Conservation (phyloP, 2,329 filamentous ascomycete species). For the Pseudodiploospora longispora region DNA sequence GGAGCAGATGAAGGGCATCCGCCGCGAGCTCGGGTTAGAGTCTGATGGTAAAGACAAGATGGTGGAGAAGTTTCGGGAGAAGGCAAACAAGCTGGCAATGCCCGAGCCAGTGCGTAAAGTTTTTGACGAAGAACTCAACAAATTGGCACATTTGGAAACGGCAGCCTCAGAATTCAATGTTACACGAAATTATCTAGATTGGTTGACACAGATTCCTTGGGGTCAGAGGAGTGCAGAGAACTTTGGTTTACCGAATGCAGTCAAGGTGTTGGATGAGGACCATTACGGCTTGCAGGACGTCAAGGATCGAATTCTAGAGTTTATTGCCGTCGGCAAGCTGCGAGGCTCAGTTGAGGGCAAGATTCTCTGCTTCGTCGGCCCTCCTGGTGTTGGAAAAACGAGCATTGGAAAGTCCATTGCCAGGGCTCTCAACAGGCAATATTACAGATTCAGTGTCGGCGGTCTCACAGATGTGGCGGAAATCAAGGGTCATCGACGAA, state of each 20-base stretch:
- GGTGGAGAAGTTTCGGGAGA: conserved; percentile 95
- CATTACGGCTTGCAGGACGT: conserved; percentile 96
- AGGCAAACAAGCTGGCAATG: conserved; percentile 89
- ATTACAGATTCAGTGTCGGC: conserved; percentile 97
- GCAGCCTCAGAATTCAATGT: conserved; percentile 98
- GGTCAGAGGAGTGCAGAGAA: conserved; percentile 92
- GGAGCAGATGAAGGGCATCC: conserved; percentile 99
- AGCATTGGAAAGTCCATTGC: conserved; percentile 98
- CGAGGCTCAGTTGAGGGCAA: conserved; percentile 96
- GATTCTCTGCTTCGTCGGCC: conserved; percentile 94
- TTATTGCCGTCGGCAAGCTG: conserved; percentile 95
- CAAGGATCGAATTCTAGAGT: conserved; percentile 96
- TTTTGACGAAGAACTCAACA: conserved; percentile 97
- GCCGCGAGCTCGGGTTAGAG: conserved; percentile 89
- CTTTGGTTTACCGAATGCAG: conserved; percentile 87
- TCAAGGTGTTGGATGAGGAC: conserved; percentile 87
- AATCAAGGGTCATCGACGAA: conserved; percentile 94
- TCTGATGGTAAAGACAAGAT: conserved; percentile 98
- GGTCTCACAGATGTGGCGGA: conserved; percentile 95
- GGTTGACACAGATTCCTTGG: conserved; percentile 98
- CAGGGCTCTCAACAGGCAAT: conserved; percentile 85
- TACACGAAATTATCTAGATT: conserved; percentile 95
- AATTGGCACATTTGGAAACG: conserved; percentile 88
- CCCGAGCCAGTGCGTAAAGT: conserved; percentile 94
- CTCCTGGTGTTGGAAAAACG: conserved; percentile 95